phyloP scores from a whole-genome alignment of 1,284 basidiomycete genomes.

The Marasmius oreades region DNA sequence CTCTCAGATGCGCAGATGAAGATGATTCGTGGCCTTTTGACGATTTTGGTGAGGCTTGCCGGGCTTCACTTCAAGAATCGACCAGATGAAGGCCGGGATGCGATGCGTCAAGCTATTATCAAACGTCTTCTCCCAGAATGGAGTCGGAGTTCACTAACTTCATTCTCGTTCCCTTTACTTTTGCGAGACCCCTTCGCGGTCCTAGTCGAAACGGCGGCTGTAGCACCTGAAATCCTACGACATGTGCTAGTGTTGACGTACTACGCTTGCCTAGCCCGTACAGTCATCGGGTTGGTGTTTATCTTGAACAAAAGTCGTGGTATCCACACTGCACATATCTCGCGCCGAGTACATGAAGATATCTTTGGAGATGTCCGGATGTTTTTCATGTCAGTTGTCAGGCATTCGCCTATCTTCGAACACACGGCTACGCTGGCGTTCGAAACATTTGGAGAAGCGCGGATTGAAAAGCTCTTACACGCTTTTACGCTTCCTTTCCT shows the following conservation, averaged over 20 bases:
- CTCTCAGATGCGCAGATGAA: constrained; percentile 75
- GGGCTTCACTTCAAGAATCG: constrained; percentile 64
- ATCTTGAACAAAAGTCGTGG: constrained; percentile 69
- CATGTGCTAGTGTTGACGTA: constrained; percentile 84
- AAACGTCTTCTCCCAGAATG: constrained; percentile 87
- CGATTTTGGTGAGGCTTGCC: constrained; percentile 66
- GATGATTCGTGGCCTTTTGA: constrained; percentile 74
- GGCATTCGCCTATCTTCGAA: constrained; percentile 76
- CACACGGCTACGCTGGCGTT: constrained; percentile 75
- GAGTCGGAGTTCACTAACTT: constrained; percentile 75
- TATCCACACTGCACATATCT: constrained; percentile 41
- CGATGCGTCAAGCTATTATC: constrained; percentile 80
- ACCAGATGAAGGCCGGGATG: constrained; percentile 67
- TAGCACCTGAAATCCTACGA: constrained; percentile 83
- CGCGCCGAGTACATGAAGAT: constrained; percentile 50
- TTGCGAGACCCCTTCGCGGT: constrained; percentile 86
- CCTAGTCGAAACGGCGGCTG: constrained; percentile 83
- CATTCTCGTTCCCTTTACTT: constrained; percentile 77
- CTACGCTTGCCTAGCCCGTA: constrained; percentile 84
- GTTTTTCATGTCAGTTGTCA: constrained; percentile 81
- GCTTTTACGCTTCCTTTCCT: constrained; percentile 92
- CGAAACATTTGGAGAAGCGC: constrained; percentile 72
- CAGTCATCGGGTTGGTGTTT: constrained; percentile 79
- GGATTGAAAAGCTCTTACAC: constrained; percentile 86
- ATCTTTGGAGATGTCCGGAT: constrained; percentile 79